Evolutionary conservation across 2,329 filamentous ascomycete species (phyloP), one percentile per base, ranked within the genome.

Genomic region (Hypomyces perniciosus): DNA sequence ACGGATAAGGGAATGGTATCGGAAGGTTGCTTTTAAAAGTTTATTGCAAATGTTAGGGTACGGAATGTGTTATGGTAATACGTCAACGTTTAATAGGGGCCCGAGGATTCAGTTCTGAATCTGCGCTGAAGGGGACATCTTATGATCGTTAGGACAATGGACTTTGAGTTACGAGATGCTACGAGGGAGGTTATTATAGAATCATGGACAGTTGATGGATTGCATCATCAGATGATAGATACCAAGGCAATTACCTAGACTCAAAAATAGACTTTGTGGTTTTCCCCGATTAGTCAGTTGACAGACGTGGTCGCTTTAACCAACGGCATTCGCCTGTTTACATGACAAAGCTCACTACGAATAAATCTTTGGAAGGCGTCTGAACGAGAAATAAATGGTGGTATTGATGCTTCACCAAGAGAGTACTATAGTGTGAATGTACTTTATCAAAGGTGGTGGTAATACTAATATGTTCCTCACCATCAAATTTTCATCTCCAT

Each of bases 401-500:
- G 20, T 20, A 20, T 20, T 20, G 20, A 20, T 20, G 20, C 20
- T 20, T 20, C 20, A 20, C 20, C 38, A 35, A 12, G 33, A 34
- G 33, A 35, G 8, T 28, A 31, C 7, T 44, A 28, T 12, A 35
- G 33, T 35, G 12, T 12, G 12, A 8, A 20, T 12, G 13, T 41
- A 12, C 9, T 10, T 41, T 31, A 12, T 7, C 26, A 9, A 28
- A 28, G 41, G 41, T 43, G 8, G 7, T 28, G 7, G 41, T 28
- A 43, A 12, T 30, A 30, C n/a, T 48, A 31, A 20, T 44, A 78
- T 92, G 85, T 91, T 56, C 77, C 86, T 90, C 83, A 81, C 83
- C 85, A 85, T 91, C 86, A 92, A 91, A 91, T 85, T 82, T 77
- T 77, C 78, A 77, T 71, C 77, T 71, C 84, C 85, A 89, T 77